Evolutionary conservation across 176 grass and related monocot species (phyloP), one percentile per base, ranked within the genome.

Genomic region (Triticum monococcum): DNA sequence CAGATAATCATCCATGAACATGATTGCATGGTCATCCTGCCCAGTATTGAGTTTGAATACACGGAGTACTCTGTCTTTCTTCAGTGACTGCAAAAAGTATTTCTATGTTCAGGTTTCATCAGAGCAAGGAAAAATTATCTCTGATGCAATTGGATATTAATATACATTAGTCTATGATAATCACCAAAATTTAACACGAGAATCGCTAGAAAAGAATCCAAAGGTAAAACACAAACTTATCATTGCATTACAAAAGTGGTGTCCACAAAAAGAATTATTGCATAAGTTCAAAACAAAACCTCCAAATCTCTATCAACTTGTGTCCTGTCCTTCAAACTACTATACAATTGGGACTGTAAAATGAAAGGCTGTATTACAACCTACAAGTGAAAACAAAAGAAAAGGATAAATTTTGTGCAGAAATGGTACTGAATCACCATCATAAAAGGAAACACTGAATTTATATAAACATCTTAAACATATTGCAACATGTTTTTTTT

Each of bases 241-340:
- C 22, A 80, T 38, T 48, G 23, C 3, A 75, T 13, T 66, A 64
- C 22, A 12, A 66, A 1, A 57, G 4, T 17, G 12, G 38, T 80
- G 13, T 8, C 40, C 14, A 9, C 68, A 40, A 5, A 75, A 23
- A 87, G 45, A 83, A 48, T 4, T 59, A 81, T 41, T 81, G 40
- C 17, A 83, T 54, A 71, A 71, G 66, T 83, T 65, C 13, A 87
- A 88, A 78, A 88, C 10, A 83, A 63, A 81, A 94, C 95, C 95
- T 97, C 95, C 83, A 97, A 92, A 79, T 97, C 90, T 94, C 92
- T 88, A 56, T 97, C 95, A 69, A 97, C 92, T 92, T 94, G 92
- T 50, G 95, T 97, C 81, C 92, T 92, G 84, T 97, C 90, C 87
- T 94, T 97, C 70, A 97, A 84, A 1, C 92, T 97, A 74, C 95